These are phyloP conservation scores for Pythium folliculosum DNA, from an alignment of 352 stramenopile genomes.

Conservation along the genomic window DNA sequence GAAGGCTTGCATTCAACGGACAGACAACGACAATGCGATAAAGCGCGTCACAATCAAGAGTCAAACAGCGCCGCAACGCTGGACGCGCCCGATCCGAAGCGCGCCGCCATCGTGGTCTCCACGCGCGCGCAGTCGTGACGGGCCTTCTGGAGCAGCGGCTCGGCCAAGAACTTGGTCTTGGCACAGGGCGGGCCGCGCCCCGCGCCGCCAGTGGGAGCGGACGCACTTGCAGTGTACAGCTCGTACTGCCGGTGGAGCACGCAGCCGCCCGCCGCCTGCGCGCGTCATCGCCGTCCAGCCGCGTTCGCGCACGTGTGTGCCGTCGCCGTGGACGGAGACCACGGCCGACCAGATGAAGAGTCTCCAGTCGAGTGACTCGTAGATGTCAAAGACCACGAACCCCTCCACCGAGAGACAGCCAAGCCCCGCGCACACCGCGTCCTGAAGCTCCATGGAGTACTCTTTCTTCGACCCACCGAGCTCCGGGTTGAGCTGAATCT, in stretches of 20 bases:
- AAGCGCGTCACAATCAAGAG: too few relatives aligned
- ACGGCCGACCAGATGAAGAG: slow-evolving; percentile 3
- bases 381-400: slow-evolving; percentile 3
- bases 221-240: background rate
- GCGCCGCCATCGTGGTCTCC: slow-evolving; percentile 1
- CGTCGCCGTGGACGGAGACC: slow-evolving; percentile 2
- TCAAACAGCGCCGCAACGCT: background rate
- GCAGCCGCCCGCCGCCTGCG: background rate
- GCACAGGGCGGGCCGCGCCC: background rate
- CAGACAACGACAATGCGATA: too few relatives aligned
- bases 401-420: slow-evolving; percentile 2
- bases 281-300: slow-evolving; percentile 8
- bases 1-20: too few relatives aligned
- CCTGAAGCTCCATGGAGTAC: slow-evolving; percentile 2
- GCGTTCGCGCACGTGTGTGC: background rate
- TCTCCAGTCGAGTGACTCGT: background rate
- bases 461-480: slow-evolving; percentile 2
- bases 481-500: background rate
- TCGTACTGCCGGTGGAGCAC: slow-evolving; percentile 13
- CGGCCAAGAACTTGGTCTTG: slow-evolving; percentile 3
- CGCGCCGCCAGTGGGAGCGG: background rate
- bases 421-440: background rate
- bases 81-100: background rate
- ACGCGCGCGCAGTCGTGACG: background rate
- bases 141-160: slow-evolving; percentile 7